Percentiles rank a stretch among this genome's conserved stretches.
Conservation (phyloP, 2,329 filamentous ascomycete species). For the Talaromyces piceae region DNA sequence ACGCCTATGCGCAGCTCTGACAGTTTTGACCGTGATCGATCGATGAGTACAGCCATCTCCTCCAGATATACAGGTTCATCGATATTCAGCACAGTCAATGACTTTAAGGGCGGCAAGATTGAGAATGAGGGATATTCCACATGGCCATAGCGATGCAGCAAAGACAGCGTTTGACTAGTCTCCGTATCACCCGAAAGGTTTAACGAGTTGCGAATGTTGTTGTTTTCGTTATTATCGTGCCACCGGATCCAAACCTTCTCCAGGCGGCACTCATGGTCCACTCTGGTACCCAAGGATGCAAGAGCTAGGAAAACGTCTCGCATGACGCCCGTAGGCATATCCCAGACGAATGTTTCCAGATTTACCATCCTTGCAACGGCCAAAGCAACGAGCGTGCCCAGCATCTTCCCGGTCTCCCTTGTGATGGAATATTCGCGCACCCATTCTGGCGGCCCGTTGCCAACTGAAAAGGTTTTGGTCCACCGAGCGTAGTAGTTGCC, state of each 20-base stretch:
- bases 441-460: slow-evolving; percentile 73
- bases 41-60: slow-evolving; percentile 71
- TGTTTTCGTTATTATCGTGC: slow-evolving; percentile 62
- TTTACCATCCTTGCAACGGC: slow-evolving; percentile 76
- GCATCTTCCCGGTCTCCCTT: slow-evolving; percentile 80
- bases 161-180: slow-evolving; percentile 22
- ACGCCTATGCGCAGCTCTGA: slow-evolving; percentile 69
- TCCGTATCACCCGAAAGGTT: background rate
- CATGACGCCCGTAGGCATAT: slow-evolving; percentile 79
- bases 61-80: slow-evolving; percentile 77
- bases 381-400: slow-evolving; percentile 72
- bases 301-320: slow-evolving; percentile 76
- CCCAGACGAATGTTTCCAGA: slow-evolving; percentile 76
- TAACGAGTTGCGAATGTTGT: slow-evolving; percentile 11
- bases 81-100: slow-evolving; percentile 69
- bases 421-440: slow-evolving; percentile 74
- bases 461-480: slow-evolving; percentile 73
- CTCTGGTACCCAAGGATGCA: slow-evolving; percentile 59
- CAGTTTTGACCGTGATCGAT: slow-evolving; percentile 58
- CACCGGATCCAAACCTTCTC: slow-evolving; percentile 73
- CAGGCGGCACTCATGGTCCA: slow-evolving; percentile 57
- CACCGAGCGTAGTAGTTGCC: slow-evolving; percentile 73
- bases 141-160: slow-evolving; percentile 46
- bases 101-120: slow-evolving; percentile 65
- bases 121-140: slow-evolving; percentile 77